These are phyloP conservation scores for Kalmanozyma brasiliensis DNA, from an alignment of 1,284 basidiomycete species.

Conservation along the genomic window DNA sequence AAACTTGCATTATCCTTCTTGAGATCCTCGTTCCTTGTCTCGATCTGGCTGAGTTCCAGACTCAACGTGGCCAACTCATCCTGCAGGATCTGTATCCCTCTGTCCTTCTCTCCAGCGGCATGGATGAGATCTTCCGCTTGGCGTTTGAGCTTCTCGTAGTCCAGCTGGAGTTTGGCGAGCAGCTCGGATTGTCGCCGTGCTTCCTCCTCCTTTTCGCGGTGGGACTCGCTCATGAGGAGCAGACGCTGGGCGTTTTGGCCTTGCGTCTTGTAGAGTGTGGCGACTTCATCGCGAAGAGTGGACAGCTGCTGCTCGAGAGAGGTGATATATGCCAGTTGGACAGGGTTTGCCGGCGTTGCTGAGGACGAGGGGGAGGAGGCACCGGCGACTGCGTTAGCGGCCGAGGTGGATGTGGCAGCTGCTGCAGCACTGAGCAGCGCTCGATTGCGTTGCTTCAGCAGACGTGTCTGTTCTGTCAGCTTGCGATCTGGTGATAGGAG, in stretches of 20 bases:
- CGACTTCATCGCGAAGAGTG: constrained; percentile 86
- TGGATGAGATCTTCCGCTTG: constrained; percentile 73
- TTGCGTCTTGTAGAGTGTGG: constrained; percentile 93
- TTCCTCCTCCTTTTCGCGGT: constrained; percentile 88
- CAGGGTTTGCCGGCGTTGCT: constrained; percentile 72
- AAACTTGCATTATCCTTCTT: constrained; percentile 92
- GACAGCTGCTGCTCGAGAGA: constrained; percentile 94
- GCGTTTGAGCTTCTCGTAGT: constrained; percentile 74
- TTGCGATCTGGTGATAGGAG: constrained; percentile 28
- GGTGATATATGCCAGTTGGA: constrained; percentile 83
- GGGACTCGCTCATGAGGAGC: constrained; percentile 89
- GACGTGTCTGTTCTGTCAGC: constrained; percentile 43
- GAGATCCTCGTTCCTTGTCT: constrained; percentile 84
- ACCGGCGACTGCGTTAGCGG: constrained; percentile 2
- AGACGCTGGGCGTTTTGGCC: constrained; percentile 93
- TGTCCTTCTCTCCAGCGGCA: constrained; percentile 80
- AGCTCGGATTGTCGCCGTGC: constrained; percentile 81
- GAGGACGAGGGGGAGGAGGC: constrained; percentile 12
- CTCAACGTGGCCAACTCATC: constrained; percentile 73
- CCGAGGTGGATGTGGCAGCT: constrained; percentile 19
- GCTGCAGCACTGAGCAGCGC: constrained; percentile 46
- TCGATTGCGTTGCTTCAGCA: constrained; percentile 50
- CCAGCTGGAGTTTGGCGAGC: constrained; percentile 77
- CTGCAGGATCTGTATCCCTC: constrained; percentile 87
- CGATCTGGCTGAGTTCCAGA: constrained; percentile 83